phyloP scores from a whole-genome alignment of 2,329 filamentous ascomycete species.

The Xylaria sp. region DNA sequence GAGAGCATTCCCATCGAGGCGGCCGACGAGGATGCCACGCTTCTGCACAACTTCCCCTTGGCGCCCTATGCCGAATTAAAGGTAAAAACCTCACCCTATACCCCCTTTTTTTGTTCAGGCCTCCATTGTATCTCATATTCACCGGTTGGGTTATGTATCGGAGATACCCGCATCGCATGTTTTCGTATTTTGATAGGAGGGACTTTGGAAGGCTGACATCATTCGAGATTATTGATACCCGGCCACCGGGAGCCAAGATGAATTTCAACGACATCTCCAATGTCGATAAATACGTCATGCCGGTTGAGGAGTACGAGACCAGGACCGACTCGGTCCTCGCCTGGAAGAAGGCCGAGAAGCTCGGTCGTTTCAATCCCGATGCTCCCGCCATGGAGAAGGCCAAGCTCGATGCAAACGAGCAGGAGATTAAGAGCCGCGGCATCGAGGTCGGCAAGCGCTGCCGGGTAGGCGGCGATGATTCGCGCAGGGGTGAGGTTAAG shows the following conservation, averaged over 20 bases:
- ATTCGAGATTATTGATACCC: constrained; percentile 68
- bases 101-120: too few relatives aligned
- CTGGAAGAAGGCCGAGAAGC: constrained; percentile 91
- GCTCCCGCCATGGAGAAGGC: constrained; percentile 69
- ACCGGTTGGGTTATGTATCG: too few relatives aligned
- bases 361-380: constrained; percentile 91
- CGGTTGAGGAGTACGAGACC: constrained; percentile 77
- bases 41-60: constrained; percentile 61
- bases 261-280: constrained; percentile 77
- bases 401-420: constrained; percentile 61
- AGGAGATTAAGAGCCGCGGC: constrained; percentile 65
- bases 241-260: constrained; percentile 66
- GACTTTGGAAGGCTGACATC: constrained; percentile 22
- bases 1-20: constrained; percentile 62
- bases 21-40: constrained; percentile 64
- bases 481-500: constrained; percentile 61
- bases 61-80: constrained; percentile 71
- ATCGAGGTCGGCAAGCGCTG: constrained; percentile 60
- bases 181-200: not conserved
- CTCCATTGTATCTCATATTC: too few relatives aligned
- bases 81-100: constrained; percentile 50
- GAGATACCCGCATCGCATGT: too few relatives aligned
- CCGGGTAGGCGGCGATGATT: constrained; percentile 61
- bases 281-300: constrained; percentile 87
- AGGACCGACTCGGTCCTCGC: constrained; percentile 84